Evolutionary conservation across 495 filamentous ascomycete species (phyloP).

Genomic region (Lophiotrema nucula): DNA sequence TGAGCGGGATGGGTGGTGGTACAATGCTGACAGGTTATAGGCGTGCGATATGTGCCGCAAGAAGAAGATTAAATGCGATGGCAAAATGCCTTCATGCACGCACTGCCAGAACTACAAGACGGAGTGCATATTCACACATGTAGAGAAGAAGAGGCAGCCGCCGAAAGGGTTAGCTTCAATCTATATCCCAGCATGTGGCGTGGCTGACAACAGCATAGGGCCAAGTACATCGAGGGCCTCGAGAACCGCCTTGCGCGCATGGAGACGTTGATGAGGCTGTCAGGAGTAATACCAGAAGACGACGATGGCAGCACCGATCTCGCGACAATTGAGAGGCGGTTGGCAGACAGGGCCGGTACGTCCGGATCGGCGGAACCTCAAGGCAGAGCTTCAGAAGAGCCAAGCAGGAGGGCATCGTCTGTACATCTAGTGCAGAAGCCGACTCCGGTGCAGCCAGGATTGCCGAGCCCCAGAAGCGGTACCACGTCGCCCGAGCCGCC

Average conservation of each 20-base stretch:
- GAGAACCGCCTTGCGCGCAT: conserved; percentile 93
- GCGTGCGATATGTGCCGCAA: conserved; percentile 99
- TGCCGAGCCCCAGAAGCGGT: conserved; percentile 33
- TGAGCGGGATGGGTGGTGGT: neutral
- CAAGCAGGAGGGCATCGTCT: conserved; percentile 20
- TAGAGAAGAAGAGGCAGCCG: conserved; percentile 97
- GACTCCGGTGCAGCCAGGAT: conserved; percentile 23
- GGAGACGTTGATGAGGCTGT: conserved; percentile 85
- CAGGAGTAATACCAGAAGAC: conserved; percentile 82
- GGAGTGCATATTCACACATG: conserved; percentile 94
- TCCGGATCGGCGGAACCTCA: neutral
- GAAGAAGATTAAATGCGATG: conserved; percentile 99
- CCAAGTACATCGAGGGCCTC: conserved; percentile 96
- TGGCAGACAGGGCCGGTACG: conserved; percentile 61
- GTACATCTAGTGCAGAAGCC: neutral
- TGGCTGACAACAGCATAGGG: conserved; percentile 50
- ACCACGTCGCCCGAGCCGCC: conserved; percentile 62
- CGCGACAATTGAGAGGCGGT: conserved; percentile 77
- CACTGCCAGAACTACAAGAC: conserved; percentile 99
- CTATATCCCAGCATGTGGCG: neutral
- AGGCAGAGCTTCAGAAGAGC: conserved; percentile 13
- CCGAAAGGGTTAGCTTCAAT: conserved; percentile 77
- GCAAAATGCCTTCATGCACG: conserved; percentile 89
- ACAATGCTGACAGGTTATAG: conserved; percentile 45
- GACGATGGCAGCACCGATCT: conserved; percentile 87